A percentile compares a stretch with the other conserved stretches of the same genome.
phyloP scores from a whole-genome alignment of 1,284 basidiomycete species.

The Ustilago lituana region DNA sequence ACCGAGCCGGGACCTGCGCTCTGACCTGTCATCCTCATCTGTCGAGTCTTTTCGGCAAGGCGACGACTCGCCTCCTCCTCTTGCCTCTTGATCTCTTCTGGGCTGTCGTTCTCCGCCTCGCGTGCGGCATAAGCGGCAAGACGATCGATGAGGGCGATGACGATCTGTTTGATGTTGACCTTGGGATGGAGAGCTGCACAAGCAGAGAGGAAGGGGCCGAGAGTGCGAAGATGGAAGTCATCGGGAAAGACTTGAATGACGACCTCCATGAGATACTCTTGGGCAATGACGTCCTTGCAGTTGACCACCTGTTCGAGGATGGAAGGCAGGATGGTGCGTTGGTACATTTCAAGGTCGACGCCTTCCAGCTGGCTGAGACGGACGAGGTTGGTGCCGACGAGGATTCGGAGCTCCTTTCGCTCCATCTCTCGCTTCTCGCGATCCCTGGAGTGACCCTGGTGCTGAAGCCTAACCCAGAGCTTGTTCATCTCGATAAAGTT shows the following conservation, averaged over 20 bases:
- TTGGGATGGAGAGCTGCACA: conserved; percentile 66
- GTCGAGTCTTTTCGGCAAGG: conserved; percentile 61
- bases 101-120: conserved; percentile 65
- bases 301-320: conserved; percentile 67
- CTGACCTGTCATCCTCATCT: conserved; percentile 55
- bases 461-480: conserved; percentile 67
- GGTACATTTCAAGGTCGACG: conserved; percentile 64
- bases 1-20: conserved; percentile 50
- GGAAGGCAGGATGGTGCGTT: conserved; percentile 60
- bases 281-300: conserved; percentile 67
- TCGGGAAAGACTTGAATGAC: conserved; percentile 68
- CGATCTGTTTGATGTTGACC: conserved; percentile 67
- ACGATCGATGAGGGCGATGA: conserved; percentile 65
- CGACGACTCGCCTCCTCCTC: conserved; percentile 62
- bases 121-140: conserved; percentile 65
- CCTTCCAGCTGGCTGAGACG: conserved; percentile 67
- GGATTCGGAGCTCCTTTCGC: conserved; percentile 64
- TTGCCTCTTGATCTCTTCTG: conserved; percentile 62
- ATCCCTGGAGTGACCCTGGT: conserved; percentile 65
- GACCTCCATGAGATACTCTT: conserved; percentile 67
- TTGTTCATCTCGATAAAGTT: conserved; percentile 68
- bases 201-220: conserved; percentile 63
- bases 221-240: conserved; percentile 66
- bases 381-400: conserved; percentile 67
- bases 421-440: conserved; percentile 66